Percentiles rank a stretch among this genome's conserved stretches.
Conservation (phyloP, 768 basidiomycete genomes). For the Podaxis mareebaensis region DNA sequence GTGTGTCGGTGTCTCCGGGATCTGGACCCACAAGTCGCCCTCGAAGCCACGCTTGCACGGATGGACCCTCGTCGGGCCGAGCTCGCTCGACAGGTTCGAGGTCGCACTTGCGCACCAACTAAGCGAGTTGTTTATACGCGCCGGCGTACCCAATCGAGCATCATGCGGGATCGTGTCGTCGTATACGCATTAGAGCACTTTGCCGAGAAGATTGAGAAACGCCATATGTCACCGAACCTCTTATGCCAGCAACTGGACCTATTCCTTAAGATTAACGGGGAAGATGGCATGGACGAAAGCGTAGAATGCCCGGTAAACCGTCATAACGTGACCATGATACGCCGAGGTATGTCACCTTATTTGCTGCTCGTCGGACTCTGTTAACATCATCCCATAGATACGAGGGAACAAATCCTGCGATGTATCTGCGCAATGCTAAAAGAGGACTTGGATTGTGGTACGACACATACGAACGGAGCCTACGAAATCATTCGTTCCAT, state of each 20-base stretch:
- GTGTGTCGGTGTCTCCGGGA: conserved; percentile 5
- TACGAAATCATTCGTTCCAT: background rate
- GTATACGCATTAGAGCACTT: conserved; percentile 1
- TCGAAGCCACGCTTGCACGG: background rate
- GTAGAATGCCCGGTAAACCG: conserved; percentile 2
- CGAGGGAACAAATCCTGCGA: background rate
- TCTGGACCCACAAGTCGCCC: background rate
- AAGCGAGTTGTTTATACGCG: background rate
- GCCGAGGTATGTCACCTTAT: background rate
- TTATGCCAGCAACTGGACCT: background rate
- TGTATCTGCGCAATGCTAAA: background rate
- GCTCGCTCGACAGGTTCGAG: too few species aligned
- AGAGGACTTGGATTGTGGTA: background rate
- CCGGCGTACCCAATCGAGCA: background rate
- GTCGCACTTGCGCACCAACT: too few species aligned
- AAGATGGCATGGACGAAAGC: too few species aligned
- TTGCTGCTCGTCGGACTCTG: background rate
- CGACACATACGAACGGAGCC: background rate
- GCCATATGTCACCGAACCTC: conserved; percentile 3
- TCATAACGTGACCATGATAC: background rate
- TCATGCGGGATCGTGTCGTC: background rate
- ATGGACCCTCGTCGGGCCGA: background rate
- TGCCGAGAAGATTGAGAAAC: background rate
- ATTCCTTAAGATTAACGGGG: conserved; percentile 5
- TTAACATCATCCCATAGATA: background rate